Evolutionary conservation across 139 green algal species (phyloP), one percentile per base, ranked within the genome.

Genomic region (Haematococcus lacustris): DNA sequence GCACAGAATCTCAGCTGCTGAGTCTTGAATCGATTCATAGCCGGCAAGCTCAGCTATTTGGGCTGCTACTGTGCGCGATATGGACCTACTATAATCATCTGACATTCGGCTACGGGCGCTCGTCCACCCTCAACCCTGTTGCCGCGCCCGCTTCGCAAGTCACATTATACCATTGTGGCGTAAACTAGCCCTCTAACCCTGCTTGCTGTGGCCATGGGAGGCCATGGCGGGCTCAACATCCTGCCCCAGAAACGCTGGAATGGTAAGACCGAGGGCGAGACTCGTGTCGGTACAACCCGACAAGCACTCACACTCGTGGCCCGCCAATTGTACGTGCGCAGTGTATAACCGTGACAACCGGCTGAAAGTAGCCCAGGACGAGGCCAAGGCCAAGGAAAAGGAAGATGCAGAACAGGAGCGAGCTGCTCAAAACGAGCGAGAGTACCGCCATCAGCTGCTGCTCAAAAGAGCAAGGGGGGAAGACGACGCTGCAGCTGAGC

Each of bases 141-240:
- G n/a, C n/a, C n/a, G n/a, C n/a, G n/a, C n/a, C n/a, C n/a, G n/a
- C n/a, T n/a, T n/a, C 47, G 47, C 13, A 21, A 21, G 21, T 57
- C 47, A 57, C 13, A 57, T 13, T 13, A 57, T 13, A 57, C 47
- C 13, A 13, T 57, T 21, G 47, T 21, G 47, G 13, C 21, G 47
- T 28, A 57, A 13, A 57, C 47, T 28, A 57, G 47, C 47, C 13
- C 47, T 57, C 47, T 21, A 25, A 66, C 9, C n/a, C 60, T 43
- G 61, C 61, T n/a, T n/a, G n/a, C n/a, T n/a, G n/a, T n/a, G 17
- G n/a, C 64, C 35, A 97, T 98, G 93, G 93, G 92, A 17, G 93
- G 93, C 0, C 93, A 98, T 71, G 94, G 94, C 30, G 94, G 94
- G 1, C 81, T 98, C 23, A 98, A 98, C 73, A 98, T 98, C 66